phyloP scores from a whole-genome alignment of 768 basidiomycete species.

The Mycena vulgaris region DNA sequence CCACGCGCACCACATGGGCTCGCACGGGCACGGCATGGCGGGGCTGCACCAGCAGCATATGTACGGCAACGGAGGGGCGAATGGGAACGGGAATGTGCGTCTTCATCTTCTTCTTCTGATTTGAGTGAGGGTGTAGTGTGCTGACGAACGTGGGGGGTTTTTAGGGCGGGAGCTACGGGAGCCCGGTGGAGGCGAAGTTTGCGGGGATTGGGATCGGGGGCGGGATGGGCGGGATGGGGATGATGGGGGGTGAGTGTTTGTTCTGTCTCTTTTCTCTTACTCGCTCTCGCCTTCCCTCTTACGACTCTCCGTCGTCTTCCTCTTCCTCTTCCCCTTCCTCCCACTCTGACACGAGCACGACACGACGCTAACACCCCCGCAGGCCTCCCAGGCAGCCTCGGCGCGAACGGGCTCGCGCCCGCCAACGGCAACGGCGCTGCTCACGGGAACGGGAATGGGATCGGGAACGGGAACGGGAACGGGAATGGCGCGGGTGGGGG shows the following conservation, averaged over 20 bases:
- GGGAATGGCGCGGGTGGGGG: constrained; percentile 1
- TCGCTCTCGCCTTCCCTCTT: too few relatives aligned
- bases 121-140: too few relatives aligned
- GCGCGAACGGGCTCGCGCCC: not conserved
- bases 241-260: not conserved
- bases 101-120: too few relatives aligned
- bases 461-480: not conserved
- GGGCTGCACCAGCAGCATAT: too few relatives aligned
- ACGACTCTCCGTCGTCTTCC: too few relatives aligned
- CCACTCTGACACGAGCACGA: not conserved
- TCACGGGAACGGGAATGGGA: not conserved
- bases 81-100: too few relatives aligned
- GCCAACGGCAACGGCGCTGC: not conserved
- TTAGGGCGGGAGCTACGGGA: constrained; percentile 12
- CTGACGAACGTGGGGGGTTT: too few relatives aligned
- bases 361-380: not conserved
- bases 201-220: not conserved
- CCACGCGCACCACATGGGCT: not conserved
- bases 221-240: constrained; percentile 11
- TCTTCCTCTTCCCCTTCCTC: too few relatives aligned
- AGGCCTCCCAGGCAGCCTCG: constrained; percentile 11
- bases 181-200: constrained; percentile 29
- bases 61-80: too few relatives aligned
- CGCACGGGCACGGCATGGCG: too few relatives aligned
- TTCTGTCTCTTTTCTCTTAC: too few relatives aligned